Conservation (phyloP, 2,329 filamentous ascomycete genomes). For the Ustilaginoidea virens region DNA sequence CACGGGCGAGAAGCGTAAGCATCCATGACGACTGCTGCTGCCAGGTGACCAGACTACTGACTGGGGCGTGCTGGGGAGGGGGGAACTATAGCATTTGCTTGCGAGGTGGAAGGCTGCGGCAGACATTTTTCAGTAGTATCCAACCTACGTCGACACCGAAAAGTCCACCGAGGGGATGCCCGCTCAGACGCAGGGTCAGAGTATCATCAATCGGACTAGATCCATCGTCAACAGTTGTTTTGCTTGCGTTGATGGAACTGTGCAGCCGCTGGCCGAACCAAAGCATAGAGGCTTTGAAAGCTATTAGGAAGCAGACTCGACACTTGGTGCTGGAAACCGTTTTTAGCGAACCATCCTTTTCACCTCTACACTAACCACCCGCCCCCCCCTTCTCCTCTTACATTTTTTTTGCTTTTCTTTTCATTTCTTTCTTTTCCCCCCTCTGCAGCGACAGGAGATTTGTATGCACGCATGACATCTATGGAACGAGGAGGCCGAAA, state of each 20-base stretch:
- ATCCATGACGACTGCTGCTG: neutral
- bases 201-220: conserved; percentile 44
- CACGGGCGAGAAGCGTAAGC: conserved; percentile 94
- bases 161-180: conserved; percentile 68
- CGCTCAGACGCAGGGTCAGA: conserved; percentile 49
- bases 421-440: too few species aligned
- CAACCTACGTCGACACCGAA: conserved; percentile 84
- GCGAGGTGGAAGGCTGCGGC: conserved; percentile 87
- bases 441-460: too few species aligned
- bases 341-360: too few species aligned
- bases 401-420: too few species aligned
- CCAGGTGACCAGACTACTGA: too few species aligned
- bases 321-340: too few species aligned
- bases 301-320: neutral
- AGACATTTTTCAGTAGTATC: conserved; percentile 95
- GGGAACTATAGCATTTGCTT: conserved; percentile 77
- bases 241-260: neutral
- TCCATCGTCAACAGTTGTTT: neutral
- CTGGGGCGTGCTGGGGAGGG: too few species aligned
- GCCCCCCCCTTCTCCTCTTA: too few species aligned
- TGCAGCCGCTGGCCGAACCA: conserved; percentile 2
- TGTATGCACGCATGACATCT: too few species aligned
- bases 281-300: conserved; percentile 6
- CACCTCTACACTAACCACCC: too few species aligned
- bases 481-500: too few species aligned